Percentiles rank a stretch among this genome's conserved stretches.
phyloP scores from a whole-genome alignment of 495 filamentous ascomycete genomes.

The Geopyxis carbonaria region DNA sequence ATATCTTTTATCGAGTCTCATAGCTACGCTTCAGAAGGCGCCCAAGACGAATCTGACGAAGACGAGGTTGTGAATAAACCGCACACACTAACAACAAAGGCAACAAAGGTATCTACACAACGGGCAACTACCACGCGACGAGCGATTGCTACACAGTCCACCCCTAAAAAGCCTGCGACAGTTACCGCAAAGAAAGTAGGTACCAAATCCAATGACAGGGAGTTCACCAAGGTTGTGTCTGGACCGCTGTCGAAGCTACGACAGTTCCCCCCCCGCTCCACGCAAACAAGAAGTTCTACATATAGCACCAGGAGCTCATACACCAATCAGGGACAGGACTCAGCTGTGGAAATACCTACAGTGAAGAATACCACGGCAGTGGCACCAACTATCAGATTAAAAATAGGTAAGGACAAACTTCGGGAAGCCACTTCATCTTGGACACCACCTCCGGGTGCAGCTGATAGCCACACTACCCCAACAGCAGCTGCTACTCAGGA shows the following conservation, averaged over 20 bases:
- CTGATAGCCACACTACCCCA: conserved; percentile 8
- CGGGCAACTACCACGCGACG: background rate
- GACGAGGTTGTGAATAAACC: conserved; percentile 32
- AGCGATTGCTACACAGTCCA: conserved; percentile 24
- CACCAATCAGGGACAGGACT: conserved; percentile 1
- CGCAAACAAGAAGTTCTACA: conserved; percentile 6
- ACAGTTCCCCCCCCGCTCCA: conserved; percentile 17
- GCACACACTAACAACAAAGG: conserved; percentile 16
- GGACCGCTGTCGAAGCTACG: conserved; percentile 18
- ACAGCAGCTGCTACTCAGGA: conserved; percentile 8
- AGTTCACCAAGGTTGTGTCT: too few relatives aligned
- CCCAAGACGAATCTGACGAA: conserved; percentile 27
- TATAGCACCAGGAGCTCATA: conserved; percentile 7
- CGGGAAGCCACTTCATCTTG: conserved; percentile 22
- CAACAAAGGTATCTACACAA: background rate
- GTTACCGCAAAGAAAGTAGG: conserved; percentile 20
- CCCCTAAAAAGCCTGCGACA: conserved; percentile 28
- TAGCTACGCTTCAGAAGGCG: conserved; percentile 28
- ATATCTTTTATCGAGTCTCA: background rate
- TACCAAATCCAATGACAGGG: conserved; percentile 10
- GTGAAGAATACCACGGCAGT: background rate
- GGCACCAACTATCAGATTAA: conserved; percentile 18
- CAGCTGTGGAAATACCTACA: background rate
- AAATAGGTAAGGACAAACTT: conserved; percentile 23
- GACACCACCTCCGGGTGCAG: conserved; percentile 18